These are phyloP conservation scores for Paratrypanosoma confusum DNA, from an alignment of 208 protist species.

Conservation along the genomic window DNA sequence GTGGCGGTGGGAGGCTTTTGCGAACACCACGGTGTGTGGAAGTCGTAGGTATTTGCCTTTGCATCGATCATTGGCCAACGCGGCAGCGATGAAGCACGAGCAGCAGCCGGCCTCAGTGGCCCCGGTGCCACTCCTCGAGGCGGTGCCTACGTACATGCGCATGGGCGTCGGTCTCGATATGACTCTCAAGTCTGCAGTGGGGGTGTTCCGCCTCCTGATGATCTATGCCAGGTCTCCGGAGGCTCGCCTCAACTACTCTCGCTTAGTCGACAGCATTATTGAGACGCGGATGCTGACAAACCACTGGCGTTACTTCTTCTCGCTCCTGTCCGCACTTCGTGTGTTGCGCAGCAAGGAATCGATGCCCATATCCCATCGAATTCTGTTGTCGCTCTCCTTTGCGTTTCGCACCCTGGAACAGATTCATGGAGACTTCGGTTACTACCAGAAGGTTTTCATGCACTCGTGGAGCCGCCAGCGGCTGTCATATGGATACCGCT, in stretches of 20 bases:
- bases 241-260: slow-evolving; percentile 22
- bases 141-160: slow-evolving; percentile 46
- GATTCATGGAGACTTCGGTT: slow-evolving; percentile 70
- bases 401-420: slow-evolving; percentile 71
- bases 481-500: slow-evolving; percentile 71
- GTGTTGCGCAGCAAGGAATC: slow-evolving; percentile 12
- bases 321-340: slow-evolving; percentile 20
- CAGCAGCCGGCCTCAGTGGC: too few species aligned
- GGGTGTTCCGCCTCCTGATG: slow-evolving; percentile 43
- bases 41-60: too few species aligned
- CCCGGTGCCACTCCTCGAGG: slow-evolving; percentile 29
- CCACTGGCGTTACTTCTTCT: slow-evolving; percentile 42
- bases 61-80: too few species aligned
- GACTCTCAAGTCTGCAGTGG: slow-evolving; percentile 59
- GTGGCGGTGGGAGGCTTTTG: too few species aligned
- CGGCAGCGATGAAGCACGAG: too few species aligned
- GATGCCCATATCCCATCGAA: slow-evolving; percentile 26
- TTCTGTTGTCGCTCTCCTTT: slow-evolving; percentile 38
- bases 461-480: slow-evolving; percentile 47
- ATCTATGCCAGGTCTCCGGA: slow-evolving; percentile 25
- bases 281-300: slow-evolving; percentile 86
- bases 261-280: slow-evolving; percentile 52
- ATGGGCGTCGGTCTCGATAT: slow-evolving; percentile 80
- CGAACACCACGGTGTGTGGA: too few species aligned
- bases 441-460: slow-evolving; percentile 75